Evolutionary conservation across 768 basidiomycete genomes (phyloP).

Genomic region (Phylloporus arenicola): DNA sequence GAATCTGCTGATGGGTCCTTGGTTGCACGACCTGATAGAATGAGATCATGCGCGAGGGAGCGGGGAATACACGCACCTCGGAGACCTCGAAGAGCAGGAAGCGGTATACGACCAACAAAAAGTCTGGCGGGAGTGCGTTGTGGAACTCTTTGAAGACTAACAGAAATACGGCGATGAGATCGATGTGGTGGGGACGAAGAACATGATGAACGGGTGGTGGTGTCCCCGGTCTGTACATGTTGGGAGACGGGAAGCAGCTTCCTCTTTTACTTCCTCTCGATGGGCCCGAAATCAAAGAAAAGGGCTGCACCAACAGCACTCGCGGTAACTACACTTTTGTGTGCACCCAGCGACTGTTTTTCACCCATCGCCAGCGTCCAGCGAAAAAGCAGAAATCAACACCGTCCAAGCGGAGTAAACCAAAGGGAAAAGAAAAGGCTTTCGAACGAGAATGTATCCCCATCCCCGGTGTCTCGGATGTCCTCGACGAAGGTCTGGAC

Average conservation of each 20-base stretch:
- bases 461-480: slow-evolving; percentile 39
- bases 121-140: slow-evolving; percentile 49
- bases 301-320: slow-evolving; percentile 27
- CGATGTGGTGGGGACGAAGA: slow-evolving; percentile 73
- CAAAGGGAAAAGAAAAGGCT: slow-evolving; percentile 54
- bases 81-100: slow-evolving; percentile 64
- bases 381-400: slow-evolving; percentile 61
- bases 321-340: slow-evolving; percentile 21
- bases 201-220: slow-evolving; percentile 62
- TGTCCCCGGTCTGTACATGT: slow-evolving; percentile 33
- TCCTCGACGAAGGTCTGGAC: slow-evolving; percentile 42
- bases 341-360: background rate
- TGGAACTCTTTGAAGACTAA: slow-evolving; percentile 57
- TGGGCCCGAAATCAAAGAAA: slow-evolving; percentile 31
- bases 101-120: slow-evolving; percentile 59
- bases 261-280: slow-evolving; percentile 15
- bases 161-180: slow-evolving; percentile 57
- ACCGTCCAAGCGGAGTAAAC: slow-evolving; percentile 27
- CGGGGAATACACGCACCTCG: slow-evolving; percentile 42
- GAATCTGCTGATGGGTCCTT: slow-evolving; percentile 47
- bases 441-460: slow-evolving; percentile 56
- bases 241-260: slow-evolving; percentile 17
- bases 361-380: slow-evolving; percentile 29
- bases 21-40: slow-evolving; percentile 55
- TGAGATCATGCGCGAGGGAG: slow-evolving; percentile 1